Percentiles rank a stretch among this genome's conserved stretches.
Evolutionary conservation across 1,139 yeast species (phyloP).

Genomic region (Kluyveromyces marxianus): DNA sequence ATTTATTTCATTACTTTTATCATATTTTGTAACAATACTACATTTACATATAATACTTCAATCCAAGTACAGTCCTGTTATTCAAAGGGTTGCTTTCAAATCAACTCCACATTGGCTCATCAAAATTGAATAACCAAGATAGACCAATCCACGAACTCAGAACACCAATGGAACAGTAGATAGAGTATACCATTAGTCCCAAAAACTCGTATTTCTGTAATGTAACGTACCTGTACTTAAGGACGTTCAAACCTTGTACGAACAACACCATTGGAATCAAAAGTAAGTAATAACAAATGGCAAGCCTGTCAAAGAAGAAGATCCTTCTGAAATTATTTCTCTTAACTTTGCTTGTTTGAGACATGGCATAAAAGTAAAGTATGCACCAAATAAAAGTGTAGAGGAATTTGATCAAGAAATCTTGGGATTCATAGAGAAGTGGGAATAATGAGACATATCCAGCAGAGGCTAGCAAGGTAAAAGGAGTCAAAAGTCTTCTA

Average conservation of each 20-base stretch:
- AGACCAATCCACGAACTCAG: constrained; percentile 84
- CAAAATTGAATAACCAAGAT: constrained; percentile 79
- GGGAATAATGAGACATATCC: constrained; percentile 91
- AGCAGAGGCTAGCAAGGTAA: constrained; percentile 59
- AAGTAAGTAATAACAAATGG: constrained; percentile 60
- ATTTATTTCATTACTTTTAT: background rate
- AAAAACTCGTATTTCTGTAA: constrained; percentile 59
- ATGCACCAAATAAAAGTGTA: constrained; percentile 84
- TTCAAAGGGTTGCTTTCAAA: background rate
- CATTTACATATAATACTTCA: constrained; percentile 1
- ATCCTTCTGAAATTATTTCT: constrained; percentile 39
- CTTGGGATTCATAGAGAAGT: constrained; percentile 70
- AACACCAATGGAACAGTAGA: constrained; percentile 81
- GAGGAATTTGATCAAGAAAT: constrained; percentile 67
- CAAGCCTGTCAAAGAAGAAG: constrained; percentile 64
- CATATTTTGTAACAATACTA: constrained; percentile 2
- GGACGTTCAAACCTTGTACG: constrained; percentile 49
- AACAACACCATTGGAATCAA: constrained; percentile 56
- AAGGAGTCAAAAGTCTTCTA: constrained; percentile 61
- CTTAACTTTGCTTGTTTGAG: constrained; percentile 51
- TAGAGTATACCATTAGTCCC: constrained; percentile 73
- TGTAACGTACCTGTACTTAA: constrained; percentile 39
- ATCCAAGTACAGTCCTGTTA: background rate
- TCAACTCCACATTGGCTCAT: constrained; percentile 51
- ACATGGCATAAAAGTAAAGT: constrained; percentile 63